Base-by-base conservation (phyloP, 2,329 filamentous ascomycete species). In the Beauveria varroae region DNA sequence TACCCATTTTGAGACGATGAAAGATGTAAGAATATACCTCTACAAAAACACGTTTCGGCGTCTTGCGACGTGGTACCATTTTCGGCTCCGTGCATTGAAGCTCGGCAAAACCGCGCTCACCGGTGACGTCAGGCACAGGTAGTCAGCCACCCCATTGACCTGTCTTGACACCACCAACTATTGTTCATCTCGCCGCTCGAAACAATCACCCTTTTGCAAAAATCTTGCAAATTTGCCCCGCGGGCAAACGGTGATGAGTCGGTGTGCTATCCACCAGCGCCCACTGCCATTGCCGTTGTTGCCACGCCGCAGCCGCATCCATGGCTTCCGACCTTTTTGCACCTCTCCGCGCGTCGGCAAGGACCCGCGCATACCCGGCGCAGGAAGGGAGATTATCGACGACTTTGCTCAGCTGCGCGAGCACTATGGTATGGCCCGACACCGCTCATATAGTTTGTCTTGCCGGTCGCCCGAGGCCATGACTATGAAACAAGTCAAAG, bases 391-490 rank as follows among this genome's bases (percentile, higher is more conserved):
- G 62, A 79, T 81, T 55, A 71, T 72, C 43, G 74, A 81, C 60
- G 79, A 81, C 24, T 81, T 78, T 67, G 78, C 79, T 22, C 64
- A 67, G 14, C 71, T 81, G 43, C 74, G 72, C 52, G 75, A 79
- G 9, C 70, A 72, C 52, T 81, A 81, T 64, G 74, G 79, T 80
- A 69, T 41, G 66, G 8, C 5, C 10, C 9, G 8, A 46, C 28
- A 4, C 20, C 18, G 10, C 9, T 46, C 28, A 3, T 30, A 3
- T 30, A 9, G 28, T 9, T 10, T 30, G 2, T 30, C 28, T 30
- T 30, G 28, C n/a, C 14, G 12, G 10, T 16, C 2, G 2, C 30
- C 34, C 14, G 12, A 37, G 34, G 34, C 12, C 14, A 37, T 37
- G 34, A 46, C 9, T 20, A 46, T 16, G 26, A 18, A 8, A 28